Percentiles rank a stretch among this genome's conserved stretches.
Evolutionary conservation across 192 early-diverging fungal genomes (phyloP).

Genomic region (Coemansia asiatica): DNA sequence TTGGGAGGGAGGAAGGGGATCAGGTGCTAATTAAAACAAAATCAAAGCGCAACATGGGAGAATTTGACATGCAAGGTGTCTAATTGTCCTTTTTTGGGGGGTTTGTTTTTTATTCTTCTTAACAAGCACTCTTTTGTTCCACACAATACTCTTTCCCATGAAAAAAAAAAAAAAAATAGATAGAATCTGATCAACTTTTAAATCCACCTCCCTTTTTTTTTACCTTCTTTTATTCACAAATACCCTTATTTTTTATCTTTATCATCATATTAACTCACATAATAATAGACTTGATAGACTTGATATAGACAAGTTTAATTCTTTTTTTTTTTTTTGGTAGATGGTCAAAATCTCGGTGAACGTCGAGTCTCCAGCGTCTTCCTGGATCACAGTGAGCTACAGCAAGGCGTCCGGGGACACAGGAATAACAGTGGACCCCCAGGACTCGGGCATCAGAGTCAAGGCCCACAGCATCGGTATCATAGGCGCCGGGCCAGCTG

Average conservation of each 20-base stretch:
- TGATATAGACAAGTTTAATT: neutral
- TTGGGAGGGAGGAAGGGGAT: no score
- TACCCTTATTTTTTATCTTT: neutral
- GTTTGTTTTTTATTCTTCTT: neutral
- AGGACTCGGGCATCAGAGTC: neutral
- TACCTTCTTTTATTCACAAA: neutral
- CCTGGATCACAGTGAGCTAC: neutral
- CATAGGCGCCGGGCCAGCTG: conserved; percentile 38
- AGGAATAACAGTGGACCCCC: neutral
- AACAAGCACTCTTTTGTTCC: neutral
- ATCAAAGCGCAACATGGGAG: neutral
- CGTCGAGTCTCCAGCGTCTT: neutral
- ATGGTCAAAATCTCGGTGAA: neutral
- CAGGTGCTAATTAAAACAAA: no score
- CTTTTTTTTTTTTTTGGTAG: neutral
- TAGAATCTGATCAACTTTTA: neutral
- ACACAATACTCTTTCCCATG: neutral
- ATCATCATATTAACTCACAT: no score
- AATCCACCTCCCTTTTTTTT: neutral
- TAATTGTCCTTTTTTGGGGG: neutral
- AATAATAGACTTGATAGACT: no score
- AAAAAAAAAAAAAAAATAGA: neutral
- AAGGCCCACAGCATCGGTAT: conserved; percentile 27
- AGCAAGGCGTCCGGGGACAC: neutral
- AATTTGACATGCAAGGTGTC: neutral